Percentiles rank a stretch among this genome's conserved stretches.
phyloP scores from a whole-genome alignment of 1,139 yeast genomes.

The Diutina mesorugosa region DNA sequence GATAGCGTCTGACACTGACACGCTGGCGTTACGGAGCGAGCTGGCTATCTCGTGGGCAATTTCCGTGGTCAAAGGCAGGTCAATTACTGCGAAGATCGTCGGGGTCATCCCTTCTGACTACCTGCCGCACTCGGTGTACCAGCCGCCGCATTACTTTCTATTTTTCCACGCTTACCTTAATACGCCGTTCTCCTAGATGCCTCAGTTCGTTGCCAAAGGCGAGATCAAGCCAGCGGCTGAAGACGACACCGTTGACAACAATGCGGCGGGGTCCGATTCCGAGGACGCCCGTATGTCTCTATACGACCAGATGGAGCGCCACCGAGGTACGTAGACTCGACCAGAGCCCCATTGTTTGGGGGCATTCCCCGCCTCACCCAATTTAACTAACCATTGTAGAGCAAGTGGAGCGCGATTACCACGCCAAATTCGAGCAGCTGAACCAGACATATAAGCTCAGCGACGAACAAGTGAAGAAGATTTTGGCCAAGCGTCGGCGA shows the following conservation, averaged over 20 bases:
- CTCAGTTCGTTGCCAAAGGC: not conserved
- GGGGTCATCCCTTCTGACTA: too few relatives aligned
- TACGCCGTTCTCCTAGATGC: not conserved
- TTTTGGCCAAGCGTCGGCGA: slow-evolving; percentile 4
- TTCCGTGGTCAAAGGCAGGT: too few relatives aligned
- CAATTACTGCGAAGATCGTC: too few relatives aligned
- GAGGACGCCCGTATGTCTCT: not conserved
- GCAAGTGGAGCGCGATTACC: slow-evolving; percentile 19
- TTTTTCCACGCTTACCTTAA: not conserved
- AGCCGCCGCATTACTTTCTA: too few relatives aligned
- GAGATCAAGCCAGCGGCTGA: too few relatives aligned
- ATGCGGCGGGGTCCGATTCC: not conserved
- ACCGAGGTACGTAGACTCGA: not conserved
- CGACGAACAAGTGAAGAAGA: slow-evolving; percentile 16
- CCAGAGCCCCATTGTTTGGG: too few relatives aligned
- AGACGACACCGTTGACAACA: not conserved
- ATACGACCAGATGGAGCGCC: not conserved
- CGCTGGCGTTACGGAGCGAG: too few relatives aligned
- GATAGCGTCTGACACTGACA: too few relatives aligned
- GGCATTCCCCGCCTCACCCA: not conserved
- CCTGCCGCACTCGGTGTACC: not conserved
- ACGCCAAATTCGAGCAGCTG: slow-evolving; percentile 18
- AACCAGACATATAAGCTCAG: slow-evolving; percentile 27
- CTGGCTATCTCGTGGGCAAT: too few relatives aligned
- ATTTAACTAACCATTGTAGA: slow-evolving; percentile 8